A percentile compares a stretch with the other conserved stretches of the same genome.
Evolutionary conservation across 139 green algal genomes (phyloP).

Genomic region (Mesostigma viride): DNA sequence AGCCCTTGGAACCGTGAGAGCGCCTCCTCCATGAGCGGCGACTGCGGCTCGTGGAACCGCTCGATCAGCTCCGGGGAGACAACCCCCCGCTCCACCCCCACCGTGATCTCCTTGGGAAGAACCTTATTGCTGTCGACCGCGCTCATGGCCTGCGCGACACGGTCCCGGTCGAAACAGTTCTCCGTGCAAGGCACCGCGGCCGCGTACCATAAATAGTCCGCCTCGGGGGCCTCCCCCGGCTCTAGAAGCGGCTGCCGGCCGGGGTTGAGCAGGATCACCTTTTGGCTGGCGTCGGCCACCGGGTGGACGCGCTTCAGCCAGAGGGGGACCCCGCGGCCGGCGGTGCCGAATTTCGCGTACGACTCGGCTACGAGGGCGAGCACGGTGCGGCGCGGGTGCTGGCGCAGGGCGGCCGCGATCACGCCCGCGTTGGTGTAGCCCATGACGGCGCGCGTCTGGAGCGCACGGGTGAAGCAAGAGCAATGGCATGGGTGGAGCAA

Average conservation of each 20-base stretch:
- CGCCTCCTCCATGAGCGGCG: slow-evolving; percentile 9
- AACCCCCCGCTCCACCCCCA: slow-evolving; percentile 21
- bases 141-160: slow-evolving; percentile 30
- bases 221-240: slow-evolving; percentile 23
- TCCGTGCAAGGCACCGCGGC: slow-evolving; percentile 20
- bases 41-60: slow-evolving; percentile 23
- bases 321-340: too few relatives aligned
- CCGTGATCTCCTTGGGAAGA: slow-evolving; percentile 25
- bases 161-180: slow-evolving; percentile 33
- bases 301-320: too few relatives aligned
- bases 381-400: too few relatives aligned
- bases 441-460: too few relatives aligned
- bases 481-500: too few relatives aligned
- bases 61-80: slow-evolving; percentile 24
- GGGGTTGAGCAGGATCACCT: slow-evolving; percentile 31
- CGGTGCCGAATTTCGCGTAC: too few relatives aligned
- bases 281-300: too few relatives aligned
- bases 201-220: slow-evolving; percentile 31
- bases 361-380: too few relatives aligned
- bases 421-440: too few relatives aligned
- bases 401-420: too few relatives aligned
- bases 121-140: slow-evolving; percentile 16
- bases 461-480: too few relatives aligned
- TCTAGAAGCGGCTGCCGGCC: slow-evolving; percentile 16
- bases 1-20: slow-evolving; percentile 24